Evolutionary conservation across 1,139 yeast genomes (phyloP), one percentile per base, ranked within the genome.

Genomic region (Pichia sp.): DNA sequence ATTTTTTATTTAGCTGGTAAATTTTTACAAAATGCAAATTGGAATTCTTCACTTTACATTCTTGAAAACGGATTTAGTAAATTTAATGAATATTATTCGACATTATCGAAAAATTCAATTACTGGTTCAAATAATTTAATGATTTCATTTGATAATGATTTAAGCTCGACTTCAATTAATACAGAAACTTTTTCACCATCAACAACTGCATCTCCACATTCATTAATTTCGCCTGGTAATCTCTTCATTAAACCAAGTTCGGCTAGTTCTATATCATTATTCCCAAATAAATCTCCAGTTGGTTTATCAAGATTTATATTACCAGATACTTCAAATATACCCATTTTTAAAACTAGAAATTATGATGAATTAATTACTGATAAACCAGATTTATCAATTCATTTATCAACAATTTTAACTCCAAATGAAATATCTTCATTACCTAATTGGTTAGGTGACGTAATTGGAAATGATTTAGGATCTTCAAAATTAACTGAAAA

Each of bases 1-100:
- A 55, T 76, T 25, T 68, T 61, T 50, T 71, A 69, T 56, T 69
- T 81, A 54, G 66, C 77, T 32, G 63, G 65, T 47, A 81, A 81
- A 59, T 70, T 81, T 47, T 56, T 68, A 25, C 66, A 68, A 37
- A 56, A 67, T 22, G 54, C 67, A 10, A 55, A 57, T 6, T 68
- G 69, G 62, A 57, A 62, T 12, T 64, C 70, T 4, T 58, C 65
- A 2, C 55, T 71, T 4, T 65, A 56, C 48, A 59, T 67, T 38
- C 52, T 69, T 22, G 60, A 62, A 47, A 64, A 64, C n/a, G 68
- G 71, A 0, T 65, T 69, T 45, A 53, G 55, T 3, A 60, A 60
- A 6, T 66, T 73, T 45, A 53, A 55, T 20, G 52, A 51, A 2
- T 40, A 43, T 3, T 32, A 26, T 12, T 10, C 27, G 9, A 7